Base-by-base conservation (phyloP, 2,329 filamentous ascomycete species). In the Fusarium acutatum region DNA sequence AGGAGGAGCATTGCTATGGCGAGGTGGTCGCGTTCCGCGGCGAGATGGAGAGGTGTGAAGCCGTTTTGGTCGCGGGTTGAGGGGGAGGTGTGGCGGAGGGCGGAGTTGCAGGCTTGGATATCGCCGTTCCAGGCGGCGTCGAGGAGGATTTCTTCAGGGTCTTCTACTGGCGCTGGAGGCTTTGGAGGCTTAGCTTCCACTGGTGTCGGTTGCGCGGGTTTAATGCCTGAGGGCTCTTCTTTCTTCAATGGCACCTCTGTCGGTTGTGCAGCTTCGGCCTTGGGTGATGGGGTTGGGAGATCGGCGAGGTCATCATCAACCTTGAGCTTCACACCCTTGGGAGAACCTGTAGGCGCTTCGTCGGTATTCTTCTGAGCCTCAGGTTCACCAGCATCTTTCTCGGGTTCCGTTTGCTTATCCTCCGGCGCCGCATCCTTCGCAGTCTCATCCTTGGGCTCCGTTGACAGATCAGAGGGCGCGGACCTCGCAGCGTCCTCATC, bases 111-210 rank as follows among this genome's bases (percentile, higher is more conserved):
- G 22, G 68, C 72, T 35, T 77, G 67, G 14, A 81, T 67, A 26
- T 81, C 73, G 5, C 80, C 80, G 35, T 78, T 78, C 80, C 80
- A 83, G 64, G 81, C 79, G 0, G 79, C 80, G 41, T 81, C 79
- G 2, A 81, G 74, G 6, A 81, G 69, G 0, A 67, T 32, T 0
- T 81, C 79, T 54, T 76, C 65, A 1, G 74, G 67, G 22, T 74
- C 67, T 7, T 77, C 69, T 30, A n/a, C 24, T 24, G 54, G 62
- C 3, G 20, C 26, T 11, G 20, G 38, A 10, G 32, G 40, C 1
- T 14, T 50, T 20, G 57, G 2, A 3, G 35, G 15, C 3, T 65
- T 59, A 0, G 32, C 43, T 22, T 40, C 22, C 9, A 18, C 9
- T 20, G 53, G 44, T 9, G 47, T 57, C 4, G 60, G 46, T 0